Evolutionary conservation across 106 monocot genomes (phyloP).

Genomic region (Agapanthus africanus): DNA sequence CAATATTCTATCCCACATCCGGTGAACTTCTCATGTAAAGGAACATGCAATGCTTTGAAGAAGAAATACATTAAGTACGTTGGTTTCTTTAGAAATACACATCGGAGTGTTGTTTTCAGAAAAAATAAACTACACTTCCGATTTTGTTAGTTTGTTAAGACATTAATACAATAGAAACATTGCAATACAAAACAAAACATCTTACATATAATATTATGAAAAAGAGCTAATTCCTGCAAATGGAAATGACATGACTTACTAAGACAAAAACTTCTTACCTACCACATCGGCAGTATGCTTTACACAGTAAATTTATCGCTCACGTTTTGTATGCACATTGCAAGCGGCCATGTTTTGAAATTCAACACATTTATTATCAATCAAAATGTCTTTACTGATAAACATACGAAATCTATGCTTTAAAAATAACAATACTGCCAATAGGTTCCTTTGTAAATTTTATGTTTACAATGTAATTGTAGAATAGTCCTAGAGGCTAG

Average conservation of each 20-base stretch:
- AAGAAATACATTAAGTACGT: neutral
- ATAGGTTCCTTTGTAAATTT: too few species aligned
- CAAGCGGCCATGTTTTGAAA: neutral
- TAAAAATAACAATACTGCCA: too few species aligned
- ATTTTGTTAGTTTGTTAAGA: neutral
- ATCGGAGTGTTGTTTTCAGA: neutral
- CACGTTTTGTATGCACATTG: neutral
- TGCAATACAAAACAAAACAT: neutral
- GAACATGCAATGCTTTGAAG: too few species aligned
- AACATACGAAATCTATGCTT: neutral
- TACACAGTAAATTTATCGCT: neutral
- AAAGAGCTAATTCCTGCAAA: too few species aligned
- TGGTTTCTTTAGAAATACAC: too few species aligned
- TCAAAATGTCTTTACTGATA: too few species aligned
- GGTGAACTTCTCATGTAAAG: neutral
- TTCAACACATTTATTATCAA: too few species aligned
- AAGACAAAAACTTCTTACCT: too few species aligned
- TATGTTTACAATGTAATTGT: too few species aligned
- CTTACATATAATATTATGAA: neutral
- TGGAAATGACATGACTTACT: too few species aligned
- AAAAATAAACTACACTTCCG: neutral
- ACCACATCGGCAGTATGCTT: neutral
- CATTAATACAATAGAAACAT: neutral
- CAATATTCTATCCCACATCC: neutral
- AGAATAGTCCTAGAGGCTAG: too few species aligned